Percentiles rank a stretch among this genome's conserved stretches.
phyloP scores from a whole-genome alignment of 768 basidiomycete genomes.

The Naematelia aurantialba region DNA sequence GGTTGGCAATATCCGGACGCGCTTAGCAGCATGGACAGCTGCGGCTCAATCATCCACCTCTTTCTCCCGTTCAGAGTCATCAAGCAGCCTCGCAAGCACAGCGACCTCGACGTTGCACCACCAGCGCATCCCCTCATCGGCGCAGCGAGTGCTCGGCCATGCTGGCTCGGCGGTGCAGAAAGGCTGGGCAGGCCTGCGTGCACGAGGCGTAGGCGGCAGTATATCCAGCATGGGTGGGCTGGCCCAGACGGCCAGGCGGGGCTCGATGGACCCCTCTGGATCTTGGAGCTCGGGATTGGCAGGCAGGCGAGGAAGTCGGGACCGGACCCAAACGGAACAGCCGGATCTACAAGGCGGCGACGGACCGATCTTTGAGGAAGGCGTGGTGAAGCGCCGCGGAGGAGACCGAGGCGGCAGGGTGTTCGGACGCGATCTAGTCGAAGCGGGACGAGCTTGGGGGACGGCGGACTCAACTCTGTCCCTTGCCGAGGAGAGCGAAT shows the following conservation, averaged over 20 bases:
- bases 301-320: conserved; percentile 13
- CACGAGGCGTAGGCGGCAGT: conserved; percentile 36
- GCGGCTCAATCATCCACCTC: conserved; percentile 18
- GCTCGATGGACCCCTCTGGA: conserved; percentile 7
- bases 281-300: conserved; percentile 21
- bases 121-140: conserved; percentile 30
- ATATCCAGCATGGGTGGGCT: conserved; percentile 27
- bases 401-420: conserved; percentile 22
- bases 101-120: conserved; percentile 4
- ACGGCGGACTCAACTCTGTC: conserved; percentile 20
- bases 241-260: conserved; percentile 9
- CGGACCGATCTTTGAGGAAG: conserved; percentile 31
- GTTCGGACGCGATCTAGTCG: conserved; percentile 40
- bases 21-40: conserved; percentile 39
- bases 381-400: conserved; percentile 19
- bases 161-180: conserved; percentile 44
- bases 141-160: conserved; percentile 33
- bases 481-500: conserved; percentile 10
- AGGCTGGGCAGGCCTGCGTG: conserved; percentile 41
- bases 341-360: conserved; percentile 8
- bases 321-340: conserved; percentile 4
- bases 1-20: conserved; percentile 28
- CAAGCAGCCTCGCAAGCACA: conserved; percentile 15
- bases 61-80: conserved; percentile 31
- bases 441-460: conserved; percentile 32